Conservation (phyloP, 768 basidiomycete genomes). For the Gyrodon lividus region DNA sequence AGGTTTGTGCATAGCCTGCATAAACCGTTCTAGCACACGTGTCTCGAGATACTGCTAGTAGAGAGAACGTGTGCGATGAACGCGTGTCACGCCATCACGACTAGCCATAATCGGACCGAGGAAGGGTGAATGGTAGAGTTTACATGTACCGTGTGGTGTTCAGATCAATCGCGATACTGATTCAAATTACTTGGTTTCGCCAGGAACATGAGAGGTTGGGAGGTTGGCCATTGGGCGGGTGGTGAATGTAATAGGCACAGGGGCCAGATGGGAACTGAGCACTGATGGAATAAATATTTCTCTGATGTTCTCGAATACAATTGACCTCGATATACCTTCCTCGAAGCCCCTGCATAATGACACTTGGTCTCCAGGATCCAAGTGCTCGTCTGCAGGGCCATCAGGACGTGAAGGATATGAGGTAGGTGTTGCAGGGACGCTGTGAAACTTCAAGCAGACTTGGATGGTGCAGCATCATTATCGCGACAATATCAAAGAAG, state of each 20-base stretch:
- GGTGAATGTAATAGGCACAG: not conserved
- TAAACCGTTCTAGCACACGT: not conserved
- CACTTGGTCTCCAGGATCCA: not conserved
- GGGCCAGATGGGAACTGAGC: not conserved
- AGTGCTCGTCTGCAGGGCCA: not conserved
- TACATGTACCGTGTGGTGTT: not conserved
- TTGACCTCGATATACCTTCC: not conserved
- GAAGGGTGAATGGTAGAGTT: not conserved
- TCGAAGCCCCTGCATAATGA: too few relatives aligned
- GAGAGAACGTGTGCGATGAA: not conserved
- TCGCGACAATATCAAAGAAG: not conserved
- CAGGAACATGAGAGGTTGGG: not conserved
- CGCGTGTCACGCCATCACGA: not conserved
- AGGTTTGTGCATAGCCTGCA: not conserved
- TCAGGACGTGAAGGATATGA: slow-evolving; percentile 2
- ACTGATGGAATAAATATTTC: not conserved
- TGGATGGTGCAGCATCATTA: not conserved
- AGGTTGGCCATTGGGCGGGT: not conserved
- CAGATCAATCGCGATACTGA: not conserved
- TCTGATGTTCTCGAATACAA: not conserved
- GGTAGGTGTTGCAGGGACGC: not conserved
- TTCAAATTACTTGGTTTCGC: not conserved
- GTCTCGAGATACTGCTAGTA: not conserved
- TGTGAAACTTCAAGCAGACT: not conserved
- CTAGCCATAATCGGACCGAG: too few relatives aligned